Base-by-base conservation (phyloP, 1,139 yeast genomes). In the Diutina pseudorugosa region DNA sequence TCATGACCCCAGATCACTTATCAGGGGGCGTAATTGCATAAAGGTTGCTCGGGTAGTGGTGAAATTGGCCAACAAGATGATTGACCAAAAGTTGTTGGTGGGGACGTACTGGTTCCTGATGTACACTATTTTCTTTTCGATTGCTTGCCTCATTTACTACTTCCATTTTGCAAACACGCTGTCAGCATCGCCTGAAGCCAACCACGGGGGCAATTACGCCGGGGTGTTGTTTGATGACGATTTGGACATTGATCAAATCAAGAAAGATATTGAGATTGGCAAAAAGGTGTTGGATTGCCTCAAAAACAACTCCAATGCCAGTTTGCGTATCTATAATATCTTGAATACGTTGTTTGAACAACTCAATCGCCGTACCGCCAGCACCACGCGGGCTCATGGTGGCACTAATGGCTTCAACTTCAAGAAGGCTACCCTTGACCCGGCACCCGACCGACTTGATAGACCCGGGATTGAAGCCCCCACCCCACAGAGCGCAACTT, bases 51-150 rank as follows among this genome's bases (percentile, higher is more conserved):
- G 96, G 58, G 79, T 86, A 59, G 95, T 86, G 33, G 91, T 90
- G 16, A 84, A 85, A 59, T 66, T 89, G 55, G 93, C 96, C 0
- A 83, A 86, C 62, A 93, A 86, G 59, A 81, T 90, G 87, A 81
- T 86, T 56, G 80, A 80, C 57, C 82, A 82, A 56, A 77, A 85
- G 56, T 75, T 88, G 62, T 71, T 90, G 53, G 81, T 86, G 56
- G 96, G 96, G 1, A 87, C 96, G 2, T 90, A 90, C 65, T 89
- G 96, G 96, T 90, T 89, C 63, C 84, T 94, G 16, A 85, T 86
- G 66, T 90, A 90, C 65, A 88, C 96, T 0, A 85, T 90, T n/a
- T 90, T 90, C 65, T 90, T 88, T 64, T 83, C 95, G 2, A 90
- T 90, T 53, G 95, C 96, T 0, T 87, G 95, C 60, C 72, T 90